phyloP scores from a whole-genome alignment of 73 alveolate genomes.

The Symbiodinium pilosum region DNA sequence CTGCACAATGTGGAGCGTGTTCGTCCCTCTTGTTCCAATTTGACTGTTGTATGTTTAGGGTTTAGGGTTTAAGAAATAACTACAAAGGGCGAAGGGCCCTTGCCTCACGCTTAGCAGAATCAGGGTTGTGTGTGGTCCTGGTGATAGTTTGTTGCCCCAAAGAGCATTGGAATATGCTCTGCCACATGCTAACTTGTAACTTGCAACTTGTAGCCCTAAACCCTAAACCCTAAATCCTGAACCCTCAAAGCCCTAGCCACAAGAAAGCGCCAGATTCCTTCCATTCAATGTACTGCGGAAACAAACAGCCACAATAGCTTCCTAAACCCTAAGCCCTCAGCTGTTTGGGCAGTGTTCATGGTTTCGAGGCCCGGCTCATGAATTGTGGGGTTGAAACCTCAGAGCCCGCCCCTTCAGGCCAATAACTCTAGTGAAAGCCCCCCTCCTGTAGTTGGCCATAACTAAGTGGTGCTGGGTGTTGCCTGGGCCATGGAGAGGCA shows the following conservation, averaged over 20 bases:
- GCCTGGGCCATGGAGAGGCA: no score
- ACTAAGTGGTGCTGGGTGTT: no score
- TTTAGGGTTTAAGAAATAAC: neutral
- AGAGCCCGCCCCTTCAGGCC: no score
- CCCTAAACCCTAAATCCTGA: neutral
- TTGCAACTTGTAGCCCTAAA: neutral
- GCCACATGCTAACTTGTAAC: neutral
- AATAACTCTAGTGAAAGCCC: no score
- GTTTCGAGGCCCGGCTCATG: neutral
- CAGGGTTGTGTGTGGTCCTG: conserved; percentile 32
- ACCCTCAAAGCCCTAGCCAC: neutral
- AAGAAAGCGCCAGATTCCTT: neutral
- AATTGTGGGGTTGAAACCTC: neutral
- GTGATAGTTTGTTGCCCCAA: conserved; percentile 2
- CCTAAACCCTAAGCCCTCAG: neutral
- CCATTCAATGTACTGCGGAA: neutral
- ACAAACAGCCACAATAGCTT: neutral
- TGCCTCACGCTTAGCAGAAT: conserved; percentile 6
- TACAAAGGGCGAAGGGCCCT: no score
- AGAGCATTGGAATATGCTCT: neutral
- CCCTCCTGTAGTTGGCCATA: no score
- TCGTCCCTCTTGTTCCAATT: no score
- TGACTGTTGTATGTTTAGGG: neutral
- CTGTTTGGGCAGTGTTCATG: neutral
- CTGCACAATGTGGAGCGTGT: no score